Conservation (phyloP, 352 stramenopile genomes). For the Blastocystis sp. region DNA sequence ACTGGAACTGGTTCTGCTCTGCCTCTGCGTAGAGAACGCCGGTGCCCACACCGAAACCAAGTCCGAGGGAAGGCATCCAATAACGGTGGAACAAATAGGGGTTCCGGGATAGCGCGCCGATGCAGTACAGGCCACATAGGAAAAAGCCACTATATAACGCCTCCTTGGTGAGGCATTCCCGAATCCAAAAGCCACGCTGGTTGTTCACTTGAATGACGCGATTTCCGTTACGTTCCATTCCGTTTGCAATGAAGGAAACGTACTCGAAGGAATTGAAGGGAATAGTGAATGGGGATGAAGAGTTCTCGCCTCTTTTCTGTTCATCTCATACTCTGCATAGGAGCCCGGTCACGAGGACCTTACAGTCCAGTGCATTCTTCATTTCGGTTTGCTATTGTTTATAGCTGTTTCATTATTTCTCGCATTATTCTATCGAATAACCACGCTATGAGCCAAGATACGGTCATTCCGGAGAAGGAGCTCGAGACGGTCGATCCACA, state of each 20-base stretch:
- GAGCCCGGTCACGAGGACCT: too few relatives aligned
- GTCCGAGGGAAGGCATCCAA: neutral
- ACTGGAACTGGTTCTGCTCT: neutral
- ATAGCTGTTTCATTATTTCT: neutral
- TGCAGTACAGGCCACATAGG: neutral
- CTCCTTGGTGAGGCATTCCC: neutral
- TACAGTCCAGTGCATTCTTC: neutral
- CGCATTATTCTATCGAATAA: too few relatives aligned
- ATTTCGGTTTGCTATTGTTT: neutral
- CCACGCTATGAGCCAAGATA: neutral
- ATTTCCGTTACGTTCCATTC: too few relatives aligned
- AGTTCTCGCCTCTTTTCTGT: too few relatives aligned
- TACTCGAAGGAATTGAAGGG: too few relatives aligned
- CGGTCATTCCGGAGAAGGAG: neutral
- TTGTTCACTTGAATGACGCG: too few relatives aligned
- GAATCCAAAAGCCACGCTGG: too few relatives aligned
- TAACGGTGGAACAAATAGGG: neutral
- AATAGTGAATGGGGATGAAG: too few relatives aligned
- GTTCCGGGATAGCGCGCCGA: neutral
- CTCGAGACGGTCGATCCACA: neutral
- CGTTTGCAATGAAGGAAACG: too few relatives aligned
- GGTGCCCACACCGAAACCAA: conserved; percentile 16
- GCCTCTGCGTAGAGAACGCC: neutral
- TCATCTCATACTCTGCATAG: too few relatives aligned
- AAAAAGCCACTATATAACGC: neutral